These are phyloP conservation scores for Pestalotiopsis sp. DNA, from an alignment of 2,329 filamentous ascomycete species.

Conservation along the genomic window DNA sequence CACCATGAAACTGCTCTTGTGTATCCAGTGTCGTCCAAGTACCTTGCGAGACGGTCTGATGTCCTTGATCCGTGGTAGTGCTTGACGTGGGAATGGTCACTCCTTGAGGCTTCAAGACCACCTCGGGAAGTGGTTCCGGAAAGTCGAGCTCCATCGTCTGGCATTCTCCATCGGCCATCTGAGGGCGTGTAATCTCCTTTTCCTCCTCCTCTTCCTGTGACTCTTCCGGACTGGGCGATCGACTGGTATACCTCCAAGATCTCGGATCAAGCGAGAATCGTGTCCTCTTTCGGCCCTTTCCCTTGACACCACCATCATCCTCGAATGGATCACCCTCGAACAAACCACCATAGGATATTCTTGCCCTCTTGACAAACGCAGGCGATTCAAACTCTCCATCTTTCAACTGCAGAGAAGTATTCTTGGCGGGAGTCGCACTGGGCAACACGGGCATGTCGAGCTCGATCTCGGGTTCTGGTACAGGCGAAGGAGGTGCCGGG, in stretches of 20 bases:
- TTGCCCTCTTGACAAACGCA: conserved; percentile 74
- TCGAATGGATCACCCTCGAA: conserved; percentile 73
- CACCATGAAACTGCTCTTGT: not conserved
- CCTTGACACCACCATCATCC: conserved; percentile 63
- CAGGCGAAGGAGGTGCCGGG: not conserved
- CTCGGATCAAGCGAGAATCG: conserved; percentile 68
- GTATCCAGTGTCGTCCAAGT: conserved; percentile 4
- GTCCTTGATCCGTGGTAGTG: conserved; percentile 10
- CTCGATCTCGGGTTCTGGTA: not conserved
- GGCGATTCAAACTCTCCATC: conserved; percentile 71
- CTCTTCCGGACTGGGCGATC: conserved; percentile 70
- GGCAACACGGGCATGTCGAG: conserved; percentile 1
- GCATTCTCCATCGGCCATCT: conserved; percentile 40
- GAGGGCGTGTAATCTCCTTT: conserved; percentile 23
- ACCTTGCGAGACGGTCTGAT: conserved; percentile 2
- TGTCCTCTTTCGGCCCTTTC: conserved; percentile 69
- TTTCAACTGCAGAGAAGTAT: conserved; percentile 37
- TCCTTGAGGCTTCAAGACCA: not conserved
- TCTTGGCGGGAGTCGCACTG: conserved; percentile 27
- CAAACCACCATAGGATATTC: conserved; percentile 69
- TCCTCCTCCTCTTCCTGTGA: conserved; percentile 27
- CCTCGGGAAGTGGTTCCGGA: conserved; percentile 13
- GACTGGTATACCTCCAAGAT: conserved; percentile 75
- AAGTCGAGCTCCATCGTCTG: conserved; percentile 40
- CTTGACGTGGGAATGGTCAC: not conserved